Base-by-base conservation (phyloP, 768 basidiomycete genomes). In the Strobilomyces confusus region DNA sequence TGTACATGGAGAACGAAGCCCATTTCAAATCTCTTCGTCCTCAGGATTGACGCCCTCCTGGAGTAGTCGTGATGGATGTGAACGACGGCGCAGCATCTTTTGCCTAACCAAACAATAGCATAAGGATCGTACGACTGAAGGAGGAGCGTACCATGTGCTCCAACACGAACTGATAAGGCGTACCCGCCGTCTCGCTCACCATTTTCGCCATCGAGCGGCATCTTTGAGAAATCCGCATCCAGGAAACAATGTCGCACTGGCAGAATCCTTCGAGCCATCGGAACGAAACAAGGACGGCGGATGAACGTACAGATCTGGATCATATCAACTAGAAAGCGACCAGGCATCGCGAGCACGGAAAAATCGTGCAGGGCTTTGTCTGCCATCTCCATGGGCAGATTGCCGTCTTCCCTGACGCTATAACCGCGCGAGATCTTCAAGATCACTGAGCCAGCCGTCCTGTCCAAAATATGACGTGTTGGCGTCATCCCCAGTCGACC, bases 391-490 rank as follows among this genome's bases (percentile, higher is more conserved):
- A 73, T 59, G 46, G 69, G 68, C 0, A 69, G 72, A 55, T 76
- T 74, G 23, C 67, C 47, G 5, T 63, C 54, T 5, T 63, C 57
- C 44, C 61, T 36, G 15, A 72, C 66, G 8, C 65, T 57, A 26
- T 73, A 61, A 1, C 75, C 76, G 43, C 75, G 69, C 0, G 69
- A 69, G 17, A 69, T 58, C 12, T 57, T 63, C 53, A 69, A 56
- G 49, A 75, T 72, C 9, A 66, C 63, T 12, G 72, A 64, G 11
- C 23, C 19, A 0, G 50, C 11, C 1, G 29, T 29, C 29, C 29
- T 29, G 29, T 29, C 29, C 29, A 29, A 29, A 29, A 29, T 4
- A 26, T 26, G 26, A 4, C 26, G 8, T 8, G 26, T 26, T 26
- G 26, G 4, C 26, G n/a, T n/a, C 26, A 29, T 8, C 29, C 7